Conservation (phyloP, 139 green algal species). For the Chlorella sp. region DNA sequence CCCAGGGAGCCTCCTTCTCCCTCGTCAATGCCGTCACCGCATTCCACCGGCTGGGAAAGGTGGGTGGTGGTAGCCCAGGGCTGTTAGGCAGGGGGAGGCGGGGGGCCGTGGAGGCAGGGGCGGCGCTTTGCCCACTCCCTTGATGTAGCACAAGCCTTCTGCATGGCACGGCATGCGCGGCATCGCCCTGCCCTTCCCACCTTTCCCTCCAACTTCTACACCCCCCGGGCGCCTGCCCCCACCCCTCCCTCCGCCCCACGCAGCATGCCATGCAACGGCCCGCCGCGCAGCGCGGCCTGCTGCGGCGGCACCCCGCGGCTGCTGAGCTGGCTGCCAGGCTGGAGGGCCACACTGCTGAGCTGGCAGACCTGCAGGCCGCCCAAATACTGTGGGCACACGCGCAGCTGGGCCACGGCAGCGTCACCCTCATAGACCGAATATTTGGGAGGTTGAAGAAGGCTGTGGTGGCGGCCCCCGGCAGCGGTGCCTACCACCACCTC, state of each 20-base stretch:
- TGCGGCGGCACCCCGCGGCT: not conserved
- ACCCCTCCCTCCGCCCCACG: not conserved
- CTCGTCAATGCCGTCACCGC: slow-evolving; percentile 46
- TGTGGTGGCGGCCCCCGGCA: not conserved
- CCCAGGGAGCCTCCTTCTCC: slow-evolving; percentile 8
- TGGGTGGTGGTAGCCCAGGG: slow-evolving; percentile 10
- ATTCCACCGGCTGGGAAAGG: slow-evolving; percentile 49
- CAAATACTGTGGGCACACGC: slow-evolving; percentile 31
- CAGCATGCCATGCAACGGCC: not conserved
- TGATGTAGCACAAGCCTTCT: no score
- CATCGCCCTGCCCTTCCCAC: no score
- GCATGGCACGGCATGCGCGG: no score
- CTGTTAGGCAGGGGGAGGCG: no score
- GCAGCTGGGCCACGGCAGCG: slow-evolving; percentile 10
- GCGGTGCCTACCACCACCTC: not conserved
- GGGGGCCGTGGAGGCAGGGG: no score
- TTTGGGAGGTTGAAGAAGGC: not conserved
- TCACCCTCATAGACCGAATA: not conserved
- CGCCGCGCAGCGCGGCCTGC: not conserved
- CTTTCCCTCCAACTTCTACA: no score
- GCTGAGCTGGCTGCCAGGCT: not conserved
- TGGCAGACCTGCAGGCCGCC: not conserved
- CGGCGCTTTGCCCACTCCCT: no score
- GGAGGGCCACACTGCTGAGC: not conserved
- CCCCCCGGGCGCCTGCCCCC: no score